Base-by-base conservation (phyloP, 2,329 filamentous ascomycete genomes). In the Stenocarpella maydis region DNA sequence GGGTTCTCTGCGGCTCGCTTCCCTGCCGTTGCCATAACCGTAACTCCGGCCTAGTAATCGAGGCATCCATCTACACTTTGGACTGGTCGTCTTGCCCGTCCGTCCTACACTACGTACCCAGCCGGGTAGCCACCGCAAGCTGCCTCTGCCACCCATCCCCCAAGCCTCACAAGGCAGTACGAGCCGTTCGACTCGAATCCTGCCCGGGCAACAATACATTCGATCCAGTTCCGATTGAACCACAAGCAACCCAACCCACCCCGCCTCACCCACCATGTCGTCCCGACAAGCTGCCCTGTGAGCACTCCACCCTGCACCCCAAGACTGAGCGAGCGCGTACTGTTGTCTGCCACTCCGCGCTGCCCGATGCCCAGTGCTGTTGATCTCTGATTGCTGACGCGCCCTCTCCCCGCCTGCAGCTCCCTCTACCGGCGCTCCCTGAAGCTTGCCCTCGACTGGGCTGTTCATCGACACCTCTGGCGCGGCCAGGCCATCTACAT, bases 401-500 rank as follows among this genome's bases (percentile, higher is more conserved):
- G 43, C 17, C n/a, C 4, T 9, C 31, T 47, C 68, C 60, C 43
- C 67, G 60, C 50, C 26, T 24, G 8, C 71, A 91, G 89, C 74
- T 91, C 89, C 50, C 91, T 99, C 71, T 99, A 99, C 82, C 91
- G 95, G 78, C 93, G 94, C 75, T 94, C 94, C 31, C 82, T 99
- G 78, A 98, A 98, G 87, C 90, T 98, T 73, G 88, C 96, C 50
- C 90, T 98, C 74, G 94, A 98, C 84, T 99, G 96, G 96, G 90
- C 94, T 69, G 94, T 98, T 72, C 93, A 98, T 80, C 89, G 96
- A 74, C 90, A 95, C 77, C 83, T 98, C 71, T 99, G 96, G 95
- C 92, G 96, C 76, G 95, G 95, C 72, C 96, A 98, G 82, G 96
- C 96, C 39, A 85, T 98, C 73, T 98, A 99, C 81, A 97, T 99